Evolutionary conservation across 2,329 filamentous ascomycete genomes (phyloP), one percentile per base, ranked within the genome.

Genomic region (Ophiocordyceps robertsii): DNA sequence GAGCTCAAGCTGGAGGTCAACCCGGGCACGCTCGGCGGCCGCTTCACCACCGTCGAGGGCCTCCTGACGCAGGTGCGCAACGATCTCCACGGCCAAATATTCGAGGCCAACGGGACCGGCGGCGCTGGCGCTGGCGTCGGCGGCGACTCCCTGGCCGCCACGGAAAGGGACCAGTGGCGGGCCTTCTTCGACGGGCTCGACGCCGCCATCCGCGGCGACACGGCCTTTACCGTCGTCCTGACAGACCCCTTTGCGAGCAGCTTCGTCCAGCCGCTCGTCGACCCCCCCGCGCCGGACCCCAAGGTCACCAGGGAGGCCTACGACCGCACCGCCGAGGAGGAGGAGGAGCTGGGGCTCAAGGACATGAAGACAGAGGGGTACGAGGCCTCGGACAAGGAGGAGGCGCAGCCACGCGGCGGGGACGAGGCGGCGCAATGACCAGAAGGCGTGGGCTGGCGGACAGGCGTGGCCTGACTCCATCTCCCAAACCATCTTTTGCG

Each of bases 41-140:
- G 92, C 44, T 98, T 98, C 69, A 98, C 92, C 17, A 98, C 92
- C 1, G 82, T 98, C 17, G 92, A 98, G 63, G 92, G 92, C 47
- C 77, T 96, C 17, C 70, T 96, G 43, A 92, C 87, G 0, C 86
- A 98, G 59, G 85, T 98, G 46, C 84, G 89, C 47, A 82, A 92
- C 57, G 90, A 98, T 61, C 73, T 98, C 21, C 82, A 82, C 57
- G 76, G 74, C 39, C 86, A 93, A 57, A 94, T 96, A 48, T 98
- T 94, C 62, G 78, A 93, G 53, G 66, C 75, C 14, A 82, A 65
- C 41, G 63, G 62, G 21, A 55, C 57, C 17, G 80, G 77, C 17
- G 80, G 77, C 30, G 82, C 65, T 41, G 63, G 62, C 27, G 55
- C 57, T 41, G 63, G 62, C 27, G 55, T 56, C 17, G 80, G 77